Evolutionary conservation across 2,329 filamentous ascomycete genomes (phyloP).

Genomic region (Aureobasidium zeae): DNA sequence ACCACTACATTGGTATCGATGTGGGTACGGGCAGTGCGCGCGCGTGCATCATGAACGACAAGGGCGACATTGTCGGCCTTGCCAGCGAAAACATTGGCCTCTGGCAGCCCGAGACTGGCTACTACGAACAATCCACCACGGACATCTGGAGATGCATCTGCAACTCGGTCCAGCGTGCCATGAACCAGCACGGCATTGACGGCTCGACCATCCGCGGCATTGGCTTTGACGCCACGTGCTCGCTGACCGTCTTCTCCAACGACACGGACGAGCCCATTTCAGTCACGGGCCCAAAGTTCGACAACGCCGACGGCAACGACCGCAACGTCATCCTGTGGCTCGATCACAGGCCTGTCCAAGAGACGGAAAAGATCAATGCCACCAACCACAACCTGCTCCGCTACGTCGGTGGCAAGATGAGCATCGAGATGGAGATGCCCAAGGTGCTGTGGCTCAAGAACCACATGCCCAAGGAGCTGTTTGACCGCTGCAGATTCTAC

Average conservation of each 20-base stretch:
- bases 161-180: conserved; percentile 70
- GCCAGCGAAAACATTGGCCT: conserved; percentile 45
- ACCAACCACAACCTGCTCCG: conserved; percentile 87
- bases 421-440: conserved; percentile 98
- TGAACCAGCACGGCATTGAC: conserved; percentile 73
- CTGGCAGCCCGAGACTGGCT: conserved; percentile 46
- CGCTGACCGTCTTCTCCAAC: conserved; percentile 77
- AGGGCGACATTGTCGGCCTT: conserved; percentile 69
- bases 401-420: conserved; percentile 97
- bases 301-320: conserved; percentile 65
- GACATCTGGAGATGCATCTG: conserved; percentile 97
- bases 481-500: conserved; percentile 92
- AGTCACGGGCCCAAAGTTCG: conserved; percentile 83
- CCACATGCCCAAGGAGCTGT: conserved; percentile 87
- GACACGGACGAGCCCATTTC: conserved; percentile 84
- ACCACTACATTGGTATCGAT: conserved; percentile 77
- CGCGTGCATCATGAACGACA: conserved; percentile 87
- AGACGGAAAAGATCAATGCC: conserved; percentile 87
- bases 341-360: conserved; percentile 82
- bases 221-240: conserved; percentile 98
- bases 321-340: conserved; percentile 97
- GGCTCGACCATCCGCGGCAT: conserved; percentile 72
- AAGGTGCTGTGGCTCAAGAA: conserved; percentile 99
- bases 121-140: conserved; percentile 86
- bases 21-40: conserved; percentile 92